These are phyloP conservation scores for Solanum habrochaites DNA, from an alignment of 257 asterid genomes.

Conservation along the genomic window DNA sequence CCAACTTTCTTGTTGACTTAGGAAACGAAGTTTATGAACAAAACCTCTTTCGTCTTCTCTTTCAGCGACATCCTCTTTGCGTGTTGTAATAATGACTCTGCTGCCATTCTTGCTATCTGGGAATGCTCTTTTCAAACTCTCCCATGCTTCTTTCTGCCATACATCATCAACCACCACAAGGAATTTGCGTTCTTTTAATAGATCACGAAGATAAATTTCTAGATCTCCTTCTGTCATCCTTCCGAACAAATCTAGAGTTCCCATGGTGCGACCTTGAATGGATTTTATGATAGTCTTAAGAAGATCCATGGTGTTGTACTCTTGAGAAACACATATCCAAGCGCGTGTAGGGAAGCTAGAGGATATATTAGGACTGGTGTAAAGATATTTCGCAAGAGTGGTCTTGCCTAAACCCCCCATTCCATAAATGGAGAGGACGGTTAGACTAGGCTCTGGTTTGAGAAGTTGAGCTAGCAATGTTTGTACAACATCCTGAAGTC, in stretches of 20 bases:
- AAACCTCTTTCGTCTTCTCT: not conserved
- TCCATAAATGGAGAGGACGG: not conserved
- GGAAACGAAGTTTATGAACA: too few species aligned
- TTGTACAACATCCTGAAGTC: not conserved
- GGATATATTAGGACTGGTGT: not conserved
- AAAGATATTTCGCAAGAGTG: not conserved
- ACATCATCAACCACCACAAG: not conserved
- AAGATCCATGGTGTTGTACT: not conserved
- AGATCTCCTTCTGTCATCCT: not conserved
- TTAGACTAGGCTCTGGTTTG: not conserved
- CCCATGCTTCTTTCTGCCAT: not conserved
- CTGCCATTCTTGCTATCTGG: not conserved
- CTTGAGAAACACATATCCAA: constrained; percentile 2
- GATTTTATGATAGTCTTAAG: not conserved
- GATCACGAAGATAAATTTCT: not conserved
- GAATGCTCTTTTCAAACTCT: too few species aligned
- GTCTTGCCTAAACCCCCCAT: constrained; percentile 4
- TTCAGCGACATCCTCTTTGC: not conserved
- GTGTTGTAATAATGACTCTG: not conserved
- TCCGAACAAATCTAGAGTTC: not conserved
- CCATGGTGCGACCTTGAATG: not conserved
- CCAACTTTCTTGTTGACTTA: too few species aligned
- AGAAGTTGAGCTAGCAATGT: not conserved
- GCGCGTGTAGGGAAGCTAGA: not conserved
- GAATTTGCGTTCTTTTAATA: not conserved